Percentiles rank a stretch among this genome's conserved stretches.
Evolutionary conservation across 2,329 filamentous ascomycete species (phyloP).

Genomic region (Cercospora brassicicola): DNA sequence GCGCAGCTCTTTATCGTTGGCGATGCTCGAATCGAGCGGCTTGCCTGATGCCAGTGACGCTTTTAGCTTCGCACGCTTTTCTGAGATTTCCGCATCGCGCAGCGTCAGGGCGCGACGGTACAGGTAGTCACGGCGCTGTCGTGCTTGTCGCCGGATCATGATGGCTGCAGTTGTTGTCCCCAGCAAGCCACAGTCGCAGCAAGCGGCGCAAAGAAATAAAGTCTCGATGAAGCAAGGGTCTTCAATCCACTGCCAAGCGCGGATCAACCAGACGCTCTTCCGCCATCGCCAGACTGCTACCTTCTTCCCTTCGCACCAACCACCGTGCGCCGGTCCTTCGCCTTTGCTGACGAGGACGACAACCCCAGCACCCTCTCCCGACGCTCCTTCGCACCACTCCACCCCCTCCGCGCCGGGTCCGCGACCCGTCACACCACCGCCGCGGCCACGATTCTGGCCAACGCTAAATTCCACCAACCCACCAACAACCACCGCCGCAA

Average conservation of each 20-base stretch:
- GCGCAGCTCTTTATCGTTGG: constrained; percentile 79
- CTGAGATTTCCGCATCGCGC: constrained; percentile 86
- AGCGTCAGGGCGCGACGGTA: constrained; percentile 85
- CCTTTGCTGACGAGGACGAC: constrained; percentile 14
- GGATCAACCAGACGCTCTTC: constrained; percentile 5
- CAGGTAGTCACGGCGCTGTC: constrained; percentile 81
- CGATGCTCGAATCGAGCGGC: constrained; percentile 75
- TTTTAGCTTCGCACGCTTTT: constrained; percentile 85
- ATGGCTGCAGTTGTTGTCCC: constrained; percentile 31
- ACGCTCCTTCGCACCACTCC: constrained; percentile 3
- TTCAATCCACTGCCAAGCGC: constrained; percentile 1
- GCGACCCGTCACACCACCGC: constrained; percentile 1
- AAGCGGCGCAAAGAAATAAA: not conserved
- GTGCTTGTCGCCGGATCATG: constrained; percentile 66
- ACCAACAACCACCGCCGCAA: constrained; percentile 16
- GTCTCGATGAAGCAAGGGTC: constrained; percentile 4
- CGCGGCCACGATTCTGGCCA: constrained; percentile 9
- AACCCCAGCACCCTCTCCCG: constrained; percentile 6
- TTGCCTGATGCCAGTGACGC: constrained; percentile 86
- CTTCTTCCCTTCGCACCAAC: constrained; percentile 1
- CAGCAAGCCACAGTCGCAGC: not conserved
- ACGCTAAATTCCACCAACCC: constrained; percentile 11
- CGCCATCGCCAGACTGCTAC: not conserved
- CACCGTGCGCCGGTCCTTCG: constrained; percentile 8
- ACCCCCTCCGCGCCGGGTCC: not conserved